phyloP scores from a whole-genome alignment of 179 eudicot genomes.

The Silene coronaria region DNA sequence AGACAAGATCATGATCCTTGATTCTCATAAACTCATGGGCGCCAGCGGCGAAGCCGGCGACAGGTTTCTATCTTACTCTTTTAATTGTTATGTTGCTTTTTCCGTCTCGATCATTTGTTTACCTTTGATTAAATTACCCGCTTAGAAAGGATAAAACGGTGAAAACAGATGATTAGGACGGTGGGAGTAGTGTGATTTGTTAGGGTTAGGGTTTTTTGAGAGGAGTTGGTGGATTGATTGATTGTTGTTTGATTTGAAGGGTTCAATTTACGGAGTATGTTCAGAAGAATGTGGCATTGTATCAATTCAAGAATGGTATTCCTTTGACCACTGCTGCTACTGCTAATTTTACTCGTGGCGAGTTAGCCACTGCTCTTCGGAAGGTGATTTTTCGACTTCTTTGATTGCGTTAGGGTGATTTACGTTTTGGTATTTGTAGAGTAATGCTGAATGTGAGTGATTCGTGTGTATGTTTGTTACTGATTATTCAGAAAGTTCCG shows the following conservation, averaged over 20 bases:
- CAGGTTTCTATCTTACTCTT: slow-evolving; percentile 33
- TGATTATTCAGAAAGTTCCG: background rate
- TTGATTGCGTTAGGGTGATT: background rate
- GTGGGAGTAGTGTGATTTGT: background rate
- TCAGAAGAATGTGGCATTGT: slow-evolving; percentile 84
- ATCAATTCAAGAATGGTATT: slow-evolving; percentile 83
- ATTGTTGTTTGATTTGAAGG: slow-evolving; percentile 29
- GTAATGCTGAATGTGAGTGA: background rate
- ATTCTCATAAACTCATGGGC: slow-evolving; percentile 94
- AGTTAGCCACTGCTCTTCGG: slow-evolving; percentile 86
- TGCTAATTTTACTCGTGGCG: slow-evolving; percentile 89
- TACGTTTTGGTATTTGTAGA: background rate
- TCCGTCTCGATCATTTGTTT: background rate
- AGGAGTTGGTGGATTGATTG: slow-evolving; percentile 2
- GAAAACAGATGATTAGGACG: too few species aligned
- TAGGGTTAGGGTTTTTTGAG: background rate
- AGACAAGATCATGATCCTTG: slow-evolving; percentile 87
- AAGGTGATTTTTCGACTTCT: slow-evolving; percentile 41
- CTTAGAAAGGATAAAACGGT: too few species aligned
- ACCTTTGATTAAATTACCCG: too few species aligned
- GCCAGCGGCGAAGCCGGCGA: slow-evolving; percentile 95
- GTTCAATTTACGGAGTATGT: slow-evolving; percentile 89
- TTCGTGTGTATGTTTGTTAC: background rate
- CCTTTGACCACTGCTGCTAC: slow-evolving; percentile 89
- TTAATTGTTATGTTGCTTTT: background rate